Evolutionary conservation across 805 yeast species (phyloP), one percentile per base, ranked within the genome.

Genomic region (Kodamaea neixiangensis): DNA sequence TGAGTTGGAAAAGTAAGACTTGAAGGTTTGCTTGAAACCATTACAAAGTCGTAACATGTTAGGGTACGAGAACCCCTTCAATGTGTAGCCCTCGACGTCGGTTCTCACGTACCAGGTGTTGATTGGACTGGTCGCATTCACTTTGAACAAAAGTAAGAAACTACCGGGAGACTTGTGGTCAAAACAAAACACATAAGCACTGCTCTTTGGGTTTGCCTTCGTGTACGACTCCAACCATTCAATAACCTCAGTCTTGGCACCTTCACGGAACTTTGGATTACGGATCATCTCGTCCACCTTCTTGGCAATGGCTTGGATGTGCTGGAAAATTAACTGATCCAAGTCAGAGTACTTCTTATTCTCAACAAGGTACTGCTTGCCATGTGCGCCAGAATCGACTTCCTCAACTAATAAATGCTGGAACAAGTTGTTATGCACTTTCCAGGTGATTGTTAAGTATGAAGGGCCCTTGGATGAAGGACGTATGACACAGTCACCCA

Each of bases 91-190:
- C 52, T 85, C 86, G 21, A 94, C 91, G 48, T 87, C 85, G n/a
- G 89, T 89, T 68, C 84, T 87, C 38, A 94, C 97, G 62, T 89
- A 89, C 96, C 97, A 89, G 2, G 89, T 83, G 61, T 83, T 82
- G 34, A 91, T 78, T 45, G 82, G 82, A 10, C 89, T 82, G 51
- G 75, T 76, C 14, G 82, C 83, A 61, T 80, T 88, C 37, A 91
- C 84, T 71, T 93, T 93, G 77, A 93, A 93, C 69, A 92, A 80
- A 52, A 94, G 73, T 60, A 82, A 77, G 67, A 94, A 91, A 83
- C 93, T 89, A n/a, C 99, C 98, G 1, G 99, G 97, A 39, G 86
- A 82, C 61, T 85, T 87, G 67, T 88, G 89, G 68, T 96, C 96
- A 67, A 83, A 85, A 64, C 96, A 88, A 74, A 92, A 94, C 39